Base-by-base conservation (phyloP, 164 flowering plant genomes). In the Vitis rupestris region DNA sequence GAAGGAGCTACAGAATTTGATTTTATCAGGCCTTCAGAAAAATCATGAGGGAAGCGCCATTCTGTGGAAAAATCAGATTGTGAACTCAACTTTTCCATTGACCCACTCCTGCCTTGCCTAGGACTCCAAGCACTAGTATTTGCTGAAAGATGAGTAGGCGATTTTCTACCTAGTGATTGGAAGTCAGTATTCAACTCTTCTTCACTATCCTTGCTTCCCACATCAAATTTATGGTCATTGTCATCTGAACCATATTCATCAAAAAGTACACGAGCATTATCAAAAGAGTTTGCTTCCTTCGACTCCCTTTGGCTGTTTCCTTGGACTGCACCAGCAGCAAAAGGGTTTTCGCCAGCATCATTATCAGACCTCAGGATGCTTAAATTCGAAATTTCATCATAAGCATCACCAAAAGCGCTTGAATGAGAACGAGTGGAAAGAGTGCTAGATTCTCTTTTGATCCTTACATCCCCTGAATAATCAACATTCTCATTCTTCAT, bases 221-320 rank as follows among this genome's bases (percentile, higher is more conserved):
- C 47, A 67, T 73, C 80, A 71, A 81, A 72, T 55, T 61, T 56
- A 76, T 27, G 30, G 9, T 70, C 52, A 55, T 84, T 90, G 59
- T 70, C 80, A 51, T 90, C 91, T 51, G 91, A 83, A 62, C 72
- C 86, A 73, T 68, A 84, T 19, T 86, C 88, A 82, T 93, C 97
- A 83, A 83, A 93, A 67, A 73, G 76, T 29, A 62, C 82, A 63
- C 74, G 17, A 75, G 74, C n/a, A n/a, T n/a, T n/a, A n/a, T n/a
- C n/a, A n/a, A n/a, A n/a, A n/a, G n/a, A n/a, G n/a, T n/a, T n/a
- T n/a, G n/a, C n/a, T n/a, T n/a, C n/a, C n/a, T n/a, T n/a, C n/a
- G n/a, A n/a, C n/a, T n/a, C n/a, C n/a, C n/a, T n/a, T n/a, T n/a
- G n/a, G n/a, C n/a, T n/a, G n/a, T n/a, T n/a, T n/a, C n/a, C n/a